Evolutionary conservation across 495 filamentous ascomycete species (phyloP).

Genomic region (Xylaria telfairii): DNA sequence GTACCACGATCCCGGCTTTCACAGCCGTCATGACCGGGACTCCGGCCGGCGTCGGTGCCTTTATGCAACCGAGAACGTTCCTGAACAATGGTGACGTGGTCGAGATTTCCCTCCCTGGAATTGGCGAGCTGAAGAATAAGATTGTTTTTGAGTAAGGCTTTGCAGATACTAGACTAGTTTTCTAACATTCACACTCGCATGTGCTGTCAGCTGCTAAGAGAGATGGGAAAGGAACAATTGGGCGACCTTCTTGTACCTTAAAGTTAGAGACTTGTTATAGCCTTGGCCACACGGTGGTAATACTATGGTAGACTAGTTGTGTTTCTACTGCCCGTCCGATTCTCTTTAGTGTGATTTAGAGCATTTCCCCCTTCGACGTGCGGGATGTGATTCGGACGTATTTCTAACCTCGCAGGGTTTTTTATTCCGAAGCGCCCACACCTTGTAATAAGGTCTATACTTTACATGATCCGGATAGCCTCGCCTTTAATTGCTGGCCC

Average conservation of each 20-base stretch:
- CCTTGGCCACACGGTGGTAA: neutral
- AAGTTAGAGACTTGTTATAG: neutral
- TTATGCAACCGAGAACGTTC: slow-evolving; percentile 41
- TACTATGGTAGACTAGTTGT: neutral
- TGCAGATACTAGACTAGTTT: neutral
- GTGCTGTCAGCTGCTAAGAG: neutral
- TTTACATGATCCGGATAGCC: no score
- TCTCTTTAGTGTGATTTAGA: neutral
- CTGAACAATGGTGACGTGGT: slow-evolving; percentile 50
- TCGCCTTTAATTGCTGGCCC: no score
- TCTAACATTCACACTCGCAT: neutral
- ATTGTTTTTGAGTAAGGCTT: slow-evolving; percentile 39
- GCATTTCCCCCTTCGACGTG: neutral
- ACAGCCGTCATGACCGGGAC: slow-evolving; percentile 51
- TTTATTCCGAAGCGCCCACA: no score
- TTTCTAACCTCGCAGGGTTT: neutral
- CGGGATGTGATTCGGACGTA: neutral
- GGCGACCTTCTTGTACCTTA: neutral
- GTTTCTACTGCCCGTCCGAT: neutral
- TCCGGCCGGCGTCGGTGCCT: slow-evolving; percentile 48
- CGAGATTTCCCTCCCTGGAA: slow-evolving; percentile 40
- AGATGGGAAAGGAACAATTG: neutral
- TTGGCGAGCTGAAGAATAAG: slow-evolving; percentile 43
- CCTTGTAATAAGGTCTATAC: no score
- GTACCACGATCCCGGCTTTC: slow-evolving; percentile 43